Evolutionary conservation across 2,329 filamentous ascomycete genomes (phyloP), one percentile per base, ranked within the genome.

Genomic region (Penicillium sp.): DNA sequence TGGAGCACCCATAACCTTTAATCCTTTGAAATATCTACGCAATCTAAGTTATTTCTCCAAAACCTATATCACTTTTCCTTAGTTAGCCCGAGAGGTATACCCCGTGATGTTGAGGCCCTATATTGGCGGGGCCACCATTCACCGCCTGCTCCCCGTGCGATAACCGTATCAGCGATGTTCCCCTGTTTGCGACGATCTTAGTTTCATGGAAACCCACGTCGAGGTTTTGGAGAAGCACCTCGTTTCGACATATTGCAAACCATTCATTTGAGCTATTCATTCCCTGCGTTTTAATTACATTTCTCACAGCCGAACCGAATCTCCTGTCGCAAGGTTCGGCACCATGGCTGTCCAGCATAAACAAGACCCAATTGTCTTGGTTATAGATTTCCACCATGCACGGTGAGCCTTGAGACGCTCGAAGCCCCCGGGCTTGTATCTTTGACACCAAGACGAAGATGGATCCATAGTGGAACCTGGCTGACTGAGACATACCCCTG

Each of bases 331-430:
- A 60, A 55, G 49, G 58, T 45, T 54, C 62, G 49, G 53, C 62
- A 59, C 59, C 57, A 73, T 74, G 68, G 66, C 72, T 57, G 46
- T 60, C 50, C 65, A 53, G 56, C 68, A 88, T 87, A 71, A 78
- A 80, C 72, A 75, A 67, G 68, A 73, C 55, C 89, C 90, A 44
- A 81, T 92, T 70, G 88, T 93, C 48, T 86, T 87, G 62, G 88
- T 93, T 58, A 89, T 93, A 67, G 90, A 89, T 73, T 93, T 93
- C 72, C 89, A 93, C 75, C 90, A 93, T 81, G 89, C 89, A 59
- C 73, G 77, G 78, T 79, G 62, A 68, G 75, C 69, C 25, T 25
- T n/a, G 23, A 46, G 11, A 44, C 34, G 19, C 13, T 21, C 23
- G 2, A 47, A 11, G 5, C 13, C 11, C 27, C 16, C 10, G n/a